A percentile compares a stretch with the other conserved stretches of the same genome.
phyloP scores from a whole-genome alignment of 805 yeast genomes.

The Ogataea parapolymorpha region DNA sequence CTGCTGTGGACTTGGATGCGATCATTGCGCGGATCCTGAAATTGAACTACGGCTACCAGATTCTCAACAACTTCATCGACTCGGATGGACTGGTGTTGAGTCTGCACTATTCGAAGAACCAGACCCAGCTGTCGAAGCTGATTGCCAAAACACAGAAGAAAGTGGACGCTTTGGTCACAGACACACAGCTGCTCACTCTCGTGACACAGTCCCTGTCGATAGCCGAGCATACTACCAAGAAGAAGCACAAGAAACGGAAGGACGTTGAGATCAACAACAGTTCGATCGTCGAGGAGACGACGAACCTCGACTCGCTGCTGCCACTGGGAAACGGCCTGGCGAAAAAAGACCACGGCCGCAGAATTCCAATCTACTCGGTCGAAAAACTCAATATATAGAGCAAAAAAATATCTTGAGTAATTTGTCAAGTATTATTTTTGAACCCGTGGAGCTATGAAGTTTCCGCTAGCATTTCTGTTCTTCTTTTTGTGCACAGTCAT shows the following conservation, averaged over 20 bases:
- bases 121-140: constrained; percentile 43
- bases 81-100: constrained; percentile 65
- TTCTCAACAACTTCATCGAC: constrained; percentile 66
- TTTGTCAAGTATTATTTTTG: not conserved
- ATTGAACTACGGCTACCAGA: constrained; percentile 52
- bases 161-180: constrained; percentile 35
- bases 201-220: constrained; percentile 41
- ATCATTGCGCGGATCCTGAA: constrained; percentile 44
- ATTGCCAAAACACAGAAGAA: constrained; percentile 42
- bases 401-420: not conserved
- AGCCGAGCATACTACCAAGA: constrained; percentile 18
- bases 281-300: constrained; percentile 26
- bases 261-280: constrained; percentile 30
- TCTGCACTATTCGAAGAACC: constrained; percentile 52
- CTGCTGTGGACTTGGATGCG: constrained; percentile 36
- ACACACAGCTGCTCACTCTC: constrained; percentile 44
- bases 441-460: constrained; percentile 23
- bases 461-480: constrained; percentile 17
- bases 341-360: constrained; percentile 37
- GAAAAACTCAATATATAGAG: constrained; percentile 43
- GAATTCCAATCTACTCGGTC: constrained; percentile 52
- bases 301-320: constrained; percentile 25
- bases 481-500: constrained; percentile 17
- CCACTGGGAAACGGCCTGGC: constrained; percentile 22
- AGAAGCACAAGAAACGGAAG: constrained; percentile 23